Evolutionary conservation across 78 protist species (phyloP).

Genomic region (Dictyostelium intermedium): DNA sequence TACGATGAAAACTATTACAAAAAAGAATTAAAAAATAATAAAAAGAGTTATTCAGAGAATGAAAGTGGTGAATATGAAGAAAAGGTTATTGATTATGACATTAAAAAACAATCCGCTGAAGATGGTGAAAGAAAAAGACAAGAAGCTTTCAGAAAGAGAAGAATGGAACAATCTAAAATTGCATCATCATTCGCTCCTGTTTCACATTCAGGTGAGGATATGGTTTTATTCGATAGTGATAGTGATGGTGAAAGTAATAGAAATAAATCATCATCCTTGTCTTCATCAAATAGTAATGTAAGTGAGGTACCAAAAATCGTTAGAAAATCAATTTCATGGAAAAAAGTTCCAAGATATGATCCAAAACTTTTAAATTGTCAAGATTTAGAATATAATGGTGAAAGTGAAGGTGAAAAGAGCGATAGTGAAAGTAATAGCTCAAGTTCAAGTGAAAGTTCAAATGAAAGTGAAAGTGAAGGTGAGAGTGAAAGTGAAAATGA

Average conservation of each 20-base stretch:
- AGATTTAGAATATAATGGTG: conserved; percentile 18
- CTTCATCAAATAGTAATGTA: not conserved
- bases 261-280: not conserved
- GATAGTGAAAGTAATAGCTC: not conserved
- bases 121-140: conserved; percentile 77
- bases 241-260: conserved; percentile 26
- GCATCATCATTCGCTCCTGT: not conserved
- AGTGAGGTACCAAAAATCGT: not conserved
- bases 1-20: not conserved
- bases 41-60: conserved; percentile 9
- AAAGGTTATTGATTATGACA: conserved; percentile 27
- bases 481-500: not conserved
- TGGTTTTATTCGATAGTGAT: conserved; percentile 35
- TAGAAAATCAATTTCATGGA: conserved; percentile 30
- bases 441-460: not conserved
- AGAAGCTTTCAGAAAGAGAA: conserved; percentile 63
- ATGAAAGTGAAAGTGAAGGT: not conserved
- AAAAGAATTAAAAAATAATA: not conserved
- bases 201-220: not conserved
- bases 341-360: conserved; percentile 57
- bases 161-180: conserved; percentile 5
- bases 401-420: not conserved
- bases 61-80: conserved; percentile 8
- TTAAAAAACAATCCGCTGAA: conserved; percentile 33
- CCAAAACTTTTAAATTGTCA: not conserved